Percentiles rank a stretch among this genome's conserved stretches.
Evolutionary conservation across 1,139 yeast genomes (phyloP).

Genomic region (Geotrichum siamense): DNA sequence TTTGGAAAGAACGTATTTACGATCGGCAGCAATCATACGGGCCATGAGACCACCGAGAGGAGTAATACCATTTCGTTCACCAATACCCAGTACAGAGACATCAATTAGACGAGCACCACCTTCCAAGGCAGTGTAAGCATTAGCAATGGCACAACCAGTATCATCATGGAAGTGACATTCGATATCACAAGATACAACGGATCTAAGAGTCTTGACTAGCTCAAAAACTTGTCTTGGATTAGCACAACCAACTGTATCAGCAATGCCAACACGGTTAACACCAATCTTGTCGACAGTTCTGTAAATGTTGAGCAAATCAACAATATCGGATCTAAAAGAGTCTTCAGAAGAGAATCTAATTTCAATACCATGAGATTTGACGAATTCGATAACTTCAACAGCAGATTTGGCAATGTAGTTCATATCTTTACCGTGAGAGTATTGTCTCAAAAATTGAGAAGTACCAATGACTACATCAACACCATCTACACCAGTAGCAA

Average conservation of each 20-base stretch:
- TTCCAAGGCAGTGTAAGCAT: constrained; percentile 95
- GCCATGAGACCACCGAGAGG: constrained; percentile 98
- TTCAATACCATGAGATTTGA: constrained; percentile 94
- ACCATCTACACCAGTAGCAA: constrained; percentile 97
- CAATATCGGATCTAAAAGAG: constrained; percentile 94
- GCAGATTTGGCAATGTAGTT: constrained; percentile 95
- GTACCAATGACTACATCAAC: constrained; percentile 98
- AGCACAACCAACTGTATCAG: constrained; percentile 98
- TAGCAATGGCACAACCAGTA: constrained; percentile 98
- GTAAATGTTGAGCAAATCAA: constrained; percentile 89
- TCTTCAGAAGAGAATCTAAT: constrained; percentile 96
- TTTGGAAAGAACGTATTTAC: constrained; percentile 91
- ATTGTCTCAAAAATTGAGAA: constrained; percentile 88
- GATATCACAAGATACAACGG: constrained; percentile 92
- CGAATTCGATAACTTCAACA: constrained; percentile 93
- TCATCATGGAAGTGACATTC: constrained; percentile 99
- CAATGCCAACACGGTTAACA: constrained; percentile 97
- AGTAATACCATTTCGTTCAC: constrained; percentile 98
- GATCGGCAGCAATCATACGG: constrained; percentile 97
- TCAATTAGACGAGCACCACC: constrained; percentile 96
- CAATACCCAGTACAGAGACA: constrained; percentile 93
- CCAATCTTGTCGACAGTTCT: constrained; percentile 97
- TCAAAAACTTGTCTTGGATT: constrained; percentile 98
- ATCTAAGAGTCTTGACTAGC: constrained; percentile 84
- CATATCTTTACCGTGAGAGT: constrained; percentile 98